phyloP scores from a whole-genome alignment of 192 early-diverging fungal species.

The Spizellomyces punctatus region DNA sequence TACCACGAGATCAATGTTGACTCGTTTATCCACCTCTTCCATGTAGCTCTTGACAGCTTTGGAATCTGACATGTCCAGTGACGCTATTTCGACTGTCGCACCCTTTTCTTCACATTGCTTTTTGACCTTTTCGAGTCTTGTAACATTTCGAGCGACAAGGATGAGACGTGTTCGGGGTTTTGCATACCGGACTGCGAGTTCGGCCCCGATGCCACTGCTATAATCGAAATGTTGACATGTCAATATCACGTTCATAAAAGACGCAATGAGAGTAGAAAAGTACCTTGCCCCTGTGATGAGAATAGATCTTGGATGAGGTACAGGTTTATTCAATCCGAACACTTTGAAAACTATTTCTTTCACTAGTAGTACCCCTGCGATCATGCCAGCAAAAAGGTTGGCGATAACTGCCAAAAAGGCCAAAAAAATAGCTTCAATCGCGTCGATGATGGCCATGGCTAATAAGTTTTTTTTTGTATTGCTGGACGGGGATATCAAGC shows the following conservation, averaged over 20 bases:
- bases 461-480: not conserved
- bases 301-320: not conserved
- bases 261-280: not conserved
- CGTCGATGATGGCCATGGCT: conserved; percentile 6
- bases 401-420: not conserved
- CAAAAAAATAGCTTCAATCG: not conserved
- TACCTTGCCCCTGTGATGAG: conserved; percentile 25
- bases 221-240: not conserved
- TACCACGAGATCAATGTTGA: conserved; percentile 14
- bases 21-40: not conserved
- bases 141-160: conserved; percentile 3
- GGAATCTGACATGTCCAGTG: conserved; percentile 2
- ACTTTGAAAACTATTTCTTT: not conserved
- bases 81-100: not conserved
- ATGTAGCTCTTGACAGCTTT: not conserved
- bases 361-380: not conserved
- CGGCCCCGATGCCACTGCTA: conserved; percentile 18
- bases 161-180: not conserved
- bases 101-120: conserved; percentile 2
- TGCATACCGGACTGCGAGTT: conserved; percentile 5
- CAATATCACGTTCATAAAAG: not conserved
- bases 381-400: conserved; percentile 7
- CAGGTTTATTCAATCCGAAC: not conserved
- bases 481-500: not conserved
- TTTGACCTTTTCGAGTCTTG: conserved; percentile 8